Evolutionary conservation across 2,329 filamentous ascomycete genomes (phyloP), one percentile per base, ranked within the genome.

Genomic region (Colletotrichum graminicola): DNA sequence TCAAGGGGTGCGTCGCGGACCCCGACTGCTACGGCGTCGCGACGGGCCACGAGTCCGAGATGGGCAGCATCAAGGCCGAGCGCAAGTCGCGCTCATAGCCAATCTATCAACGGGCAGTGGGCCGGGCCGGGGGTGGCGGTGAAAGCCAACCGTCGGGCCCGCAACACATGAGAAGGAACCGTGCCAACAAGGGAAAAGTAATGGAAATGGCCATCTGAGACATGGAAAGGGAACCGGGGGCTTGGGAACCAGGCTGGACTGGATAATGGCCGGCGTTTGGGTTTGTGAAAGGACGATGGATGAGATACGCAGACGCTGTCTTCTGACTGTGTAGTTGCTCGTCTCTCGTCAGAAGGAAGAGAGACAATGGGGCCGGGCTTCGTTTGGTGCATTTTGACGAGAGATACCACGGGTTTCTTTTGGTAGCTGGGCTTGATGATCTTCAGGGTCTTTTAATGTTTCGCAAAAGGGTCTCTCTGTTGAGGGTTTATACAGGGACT

Each of bases 1-100:
- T 81, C 74, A 75, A 75, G 34, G 79, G 78, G 32, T 82, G 78
- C 55, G 41, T 81, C 6, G 73, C 69, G 47, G 76, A 75, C 67
- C 67, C 68, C 1, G 59, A 74, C 5, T 66, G 57, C 57, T 64
- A 76, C 16, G 63, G 52, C n/a, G 66, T 67, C 7, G 63, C 68
- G 36, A 71, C 68, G 1, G 64, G 68, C 1, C 67, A 73, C 7
- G 57, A 57, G 16, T 74, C 78, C 18, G 79, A 82, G 75, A 75
- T 80, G 34, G 77, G 77, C 32, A 71, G 76, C 23, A 67, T 78
- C 59, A 76, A 78, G 73, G 64, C 73, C 34, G 69, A 76, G 67
- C 56, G 60, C 39, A 66, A 71, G 51, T 62, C 55, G 57, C 63
- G 32, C 56, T 26, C 62, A 32, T 62, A 14, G 43, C 29, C 67